Base-by-base conservation (phyloP, 805 yeast genomes). In the Sporopachydermia lactativora region DNA sequence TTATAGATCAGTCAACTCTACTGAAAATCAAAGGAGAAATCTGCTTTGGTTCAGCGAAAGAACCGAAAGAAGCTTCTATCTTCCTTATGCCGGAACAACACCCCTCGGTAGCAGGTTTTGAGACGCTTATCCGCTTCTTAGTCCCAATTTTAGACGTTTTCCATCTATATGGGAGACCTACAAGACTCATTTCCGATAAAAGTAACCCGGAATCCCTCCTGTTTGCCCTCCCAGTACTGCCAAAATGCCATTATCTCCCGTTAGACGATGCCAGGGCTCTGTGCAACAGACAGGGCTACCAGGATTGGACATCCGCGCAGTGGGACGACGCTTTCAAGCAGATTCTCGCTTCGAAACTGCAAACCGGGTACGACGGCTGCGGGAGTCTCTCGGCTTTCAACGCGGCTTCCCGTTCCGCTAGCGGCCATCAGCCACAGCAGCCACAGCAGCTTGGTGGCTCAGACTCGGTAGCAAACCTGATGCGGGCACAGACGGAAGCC, bases 1-100 rank as follows among this genome's bases (percentile, higher is more conserved):
- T 81, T 47, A 78, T 82, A 42, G 94, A 82, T 55, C 74, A 74
- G 42, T 71, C 81, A 41, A 81, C 92, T 1, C 75, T 82, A 71
- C 70, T 82, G 51, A 82, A 81, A 52, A 53, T 82, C 35, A 89
- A 81, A 54, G 89, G 86, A 36, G 64, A 69, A 31, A 76, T 81
- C 19, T 61, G 66, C 41, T 36, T 36, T 15, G 43, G 46, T 18
- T 64, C 65, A 43, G 62, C 66, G 34, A 70, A 68, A 14, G 51
- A 56, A 0, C 63, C 71, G 4, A 67, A 68, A 44, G 68, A 64
- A 37, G 65, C 71, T 13, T 64, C 70, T 2, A 65, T 77, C 39
- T 77, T 77, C 52, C 57, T 77, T 49, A 75, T 77, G 81, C 83
- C 84, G 3, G 73, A 68, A 40, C 59, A 68, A 36, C 85, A 77